These are phyloP conservation scores for Lathyrus aphaca DNA, from an alignment of 306 rosid genomes.

Conservation along the genomic window DNA sequence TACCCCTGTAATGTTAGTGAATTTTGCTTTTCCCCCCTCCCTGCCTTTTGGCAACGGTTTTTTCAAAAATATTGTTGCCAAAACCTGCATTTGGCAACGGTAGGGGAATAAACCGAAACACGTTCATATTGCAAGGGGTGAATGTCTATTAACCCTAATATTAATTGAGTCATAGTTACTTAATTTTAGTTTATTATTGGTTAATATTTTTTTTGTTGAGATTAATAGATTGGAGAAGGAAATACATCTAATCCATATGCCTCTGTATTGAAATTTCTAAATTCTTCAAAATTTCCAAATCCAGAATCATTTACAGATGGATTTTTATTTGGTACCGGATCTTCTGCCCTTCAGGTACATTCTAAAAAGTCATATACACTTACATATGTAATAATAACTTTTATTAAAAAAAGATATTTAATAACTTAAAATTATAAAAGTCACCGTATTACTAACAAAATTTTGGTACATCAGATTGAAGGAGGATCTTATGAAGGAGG, in stretches of 20 bases:
- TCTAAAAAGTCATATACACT: background rate
- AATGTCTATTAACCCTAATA: no score
- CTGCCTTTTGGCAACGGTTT: no score
- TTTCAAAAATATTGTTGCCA: no score
- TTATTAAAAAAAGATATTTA: no score
- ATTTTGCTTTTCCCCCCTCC: no score
- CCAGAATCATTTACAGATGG: slow-evolving; percentile 17
- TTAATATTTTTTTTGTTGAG: background rate
- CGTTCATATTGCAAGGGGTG: no score
- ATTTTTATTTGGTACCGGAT: slow-evolving; percentile 25
- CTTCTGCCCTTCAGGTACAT: slow-evolving; percentile 5
- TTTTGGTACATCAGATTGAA: slow-evolving; percentile 23
- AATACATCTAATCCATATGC: background rate
- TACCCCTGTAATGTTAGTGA: no score
- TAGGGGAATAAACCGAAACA: no score
- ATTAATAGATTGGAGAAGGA: background rate
- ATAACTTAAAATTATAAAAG: background rate
- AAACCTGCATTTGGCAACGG: no score
- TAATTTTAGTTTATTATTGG: no score
- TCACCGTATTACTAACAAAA: background rate
- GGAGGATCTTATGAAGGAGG: slow-evolving; percentile 36
- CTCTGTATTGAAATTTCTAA: background rate
- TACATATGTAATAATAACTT: background rate
- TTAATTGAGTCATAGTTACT: no score
- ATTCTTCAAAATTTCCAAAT: background rate